Conservation (phyloP, 2,329 filamentous ascomycete genomes). For the Dryadomyces sulphureus region DNA sequence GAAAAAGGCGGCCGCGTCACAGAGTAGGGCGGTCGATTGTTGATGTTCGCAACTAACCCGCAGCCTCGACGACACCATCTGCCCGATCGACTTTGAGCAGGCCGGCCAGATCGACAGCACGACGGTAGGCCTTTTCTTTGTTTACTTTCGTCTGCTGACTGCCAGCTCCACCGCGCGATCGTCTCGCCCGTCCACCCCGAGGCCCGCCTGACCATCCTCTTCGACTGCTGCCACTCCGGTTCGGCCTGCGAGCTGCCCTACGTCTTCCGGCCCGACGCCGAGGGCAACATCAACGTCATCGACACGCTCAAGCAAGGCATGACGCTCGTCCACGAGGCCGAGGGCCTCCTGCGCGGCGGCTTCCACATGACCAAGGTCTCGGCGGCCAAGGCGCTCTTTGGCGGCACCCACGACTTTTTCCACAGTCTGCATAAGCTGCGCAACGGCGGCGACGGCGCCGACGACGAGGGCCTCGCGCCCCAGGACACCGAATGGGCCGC, state of each 20-base stretch:
- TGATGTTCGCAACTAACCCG: conserved; percentile 3
- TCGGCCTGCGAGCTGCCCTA: conserved; percentile 43
- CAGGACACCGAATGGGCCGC: conserved; percentile 26
- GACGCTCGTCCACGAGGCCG: conserved; percentile 32
- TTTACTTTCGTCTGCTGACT: not conserved
- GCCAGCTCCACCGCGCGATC: conserved; percentile 31
- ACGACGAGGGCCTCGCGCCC: conserved; percentile 25
- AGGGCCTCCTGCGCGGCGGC: conserved; percentile 31
- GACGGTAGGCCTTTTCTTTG: conserved; percentile 13
- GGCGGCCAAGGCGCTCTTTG: conserved; percentile 35
- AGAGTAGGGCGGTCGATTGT: conserved; percentile 13
- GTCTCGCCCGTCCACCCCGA: conserved; percentile 33
- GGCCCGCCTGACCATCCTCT: conserved; percentile 37
- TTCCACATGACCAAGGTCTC: conserved; percentile 28
- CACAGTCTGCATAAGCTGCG: conserved; percentile 31
- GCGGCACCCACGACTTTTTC: conserved; percentile 39
- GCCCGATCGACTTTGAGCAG: conserved; percentile 35
- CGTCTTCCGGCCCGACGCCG: conserved; percentile 39
- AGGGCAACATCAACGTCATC: conserved; percentile 39
- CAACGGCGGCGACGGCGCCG: conserved; percentile 15
- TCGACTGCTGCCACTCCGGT: conserved; percentile 49
- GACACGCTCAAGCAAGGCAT: conserved; percentile 38
- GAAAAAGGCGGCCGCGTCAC: conserved; percentile 22
- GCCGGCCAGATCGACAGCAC: conserved; percentile 38
- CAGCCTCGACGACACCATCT: conserved; percentile 33